phyloP scores from a whole-genome alignment of 345 rosid genomes.

The sweet orange (Citrus sinensis) region DVS_A1.0 CM039161.1:19846501-19847000 shows the following conservation, averaged over 20 bases:
- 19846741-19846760: background rate
- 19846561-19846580: constrained; percentile 25
- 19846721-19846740: background rate
- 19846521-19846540: background rate
- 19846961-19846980: background rate
- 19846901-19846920: background rate
- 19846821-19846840: background rate
- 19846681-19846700: constrained; percentile 40
- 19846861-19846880: background rate
- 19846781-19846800: background rate
- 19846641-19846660: constrained; percentile 46
- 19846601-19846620: constrained; percentile 57
- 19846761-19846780: background rate
- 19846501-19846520: background rate
- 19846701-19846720: constrained; percentile 53
- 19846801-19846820: background rate
- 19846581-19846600: constrained; percentile 23
- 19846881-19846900: background rate
- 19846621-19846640: constrained; percentile 93
- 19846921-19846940: background rate
- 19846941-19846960: background rate
- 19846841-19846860: background rate
- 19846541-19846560: background rate
- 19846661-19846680: constrained; percentile 27
- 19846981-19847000: background rate